Evolutionary conservation across 1,284 basidiomycete genomes (phyloP).

Genomic region (Apiotrichum akiyoshidainum): DNA sequence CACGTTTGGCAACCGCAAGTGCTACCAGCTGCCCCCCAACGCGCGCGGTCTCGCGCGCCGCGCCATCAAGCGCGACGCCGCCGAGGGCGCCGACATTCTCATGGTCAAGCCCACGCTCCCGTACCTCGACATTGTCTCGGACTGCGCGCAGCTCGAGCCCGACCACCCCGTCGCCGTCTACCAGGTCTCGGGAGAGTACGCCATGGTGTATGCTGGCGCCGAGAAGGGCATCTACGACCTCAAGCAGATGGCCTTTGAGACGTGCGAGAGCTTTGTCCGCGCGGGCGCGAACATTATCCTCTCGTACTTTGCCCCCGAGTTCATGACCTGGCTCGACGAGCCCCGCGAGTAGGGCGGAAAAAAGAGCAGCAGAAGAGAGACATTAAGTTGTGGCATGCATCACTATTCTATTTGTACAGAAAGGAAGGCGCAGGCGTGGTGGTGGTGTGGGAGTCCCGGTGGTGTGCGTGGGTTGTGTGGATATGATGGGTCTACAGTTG

Average conservation of each 20-base stretch:
- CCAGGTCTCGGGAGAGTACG: slow-evolving; percentile 94
- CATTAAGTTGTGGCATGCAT: slow-evolving; percentile 1
- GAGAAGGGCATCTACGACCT: slow-evolving; percentile 88
- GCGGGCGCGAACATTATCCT: slow-evolving; percentile 89
- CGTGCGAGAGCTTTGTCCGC: slow-evolving; percentile 79
- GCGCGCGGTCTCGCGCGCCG: slow-evolving; percentile 87
- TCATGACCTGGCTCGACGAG: slow-evolving; percentile 80
- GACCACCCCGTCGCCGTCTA: slow-evolving; percentile 92
- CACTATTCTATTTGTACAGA: slow-evolving; percentile 3
- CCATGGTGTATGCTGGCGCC: slow-evolving; percentile 93
- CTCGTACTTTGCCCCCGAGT: slow-evolving; percentile 93
- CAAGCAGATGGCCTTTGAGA: slow-evolving; percentile 90
- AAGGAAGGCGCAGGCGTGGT: not conserved
- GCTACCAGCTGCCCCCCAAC: slow-evolving; percentile 90
- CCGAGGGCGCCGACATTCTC: slow-evolving; percentile 96
- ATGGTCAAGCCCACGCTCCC: slow-evolving; percentile 98
- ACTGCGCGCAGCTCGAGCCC: slow-evolving; percentile 75
- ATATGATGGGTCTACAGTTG: not conserved
- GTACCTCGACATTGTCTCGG: slow-evolving; percentile 92
- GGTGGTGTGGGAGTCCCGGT: not conserved
- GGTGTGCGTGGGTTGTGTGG: not conserved
- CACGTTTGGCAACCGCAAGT: slow-evolving; percentile 90
- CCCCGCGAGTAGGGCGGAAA: not conserved
- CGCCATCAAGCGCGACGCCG: slow-evolving; percentile 86
- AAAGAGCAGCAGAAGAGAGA: not conserved